Evolutionary conservation across 2,329 filamentous ascomycete genomes (phyloP).

Genomic region (Cyclaneusma minus): DNA sequence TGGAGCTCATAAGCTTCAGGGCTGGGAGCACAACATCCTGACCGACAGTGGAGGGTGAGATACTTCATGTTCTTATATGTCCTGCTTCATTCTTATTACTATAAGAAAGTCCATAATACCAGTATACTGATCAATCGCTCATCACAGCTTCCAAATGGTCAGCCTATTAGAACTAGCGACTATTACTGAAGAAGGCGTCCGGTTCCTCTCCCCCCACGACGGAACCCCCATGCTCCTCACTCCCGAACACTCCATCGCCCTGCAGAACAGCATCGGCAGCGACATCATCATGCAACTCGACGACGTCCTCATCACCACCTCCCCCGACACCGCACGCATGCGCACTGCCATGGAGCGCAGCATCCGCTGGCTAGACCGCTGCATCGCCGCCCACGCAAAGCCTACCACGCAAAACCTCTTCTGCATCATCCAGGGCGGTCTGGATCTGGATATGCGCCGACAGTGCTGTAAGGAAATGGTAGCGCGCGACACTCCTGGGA

Average conservation of each 20-base stretch:
- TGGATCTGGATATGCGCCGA: constrained; percentile 72
- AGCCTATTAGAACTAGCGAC: constrained; percentile 84
- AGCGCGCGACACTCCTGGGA: constrained; percentile 78
- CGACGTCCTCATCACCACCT: constrained; percentile 93
- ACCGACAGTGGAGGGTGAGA: constrained; percentile 61
- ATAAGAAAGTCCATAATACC: background rate
- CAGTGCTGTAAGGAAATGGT: constrained; percentile 83
- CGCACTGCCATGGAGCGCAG: constrained; percentile 89
- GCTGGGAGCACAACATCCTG: constrained; percentile 89
- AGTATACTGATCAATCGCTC: constrained; percentile 11
- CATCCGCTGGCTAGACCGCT: constrained; percentile 89
- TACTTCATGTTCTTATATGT: constrained; percentile 13
- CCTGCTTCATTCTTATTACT: constrained; percentile 4
- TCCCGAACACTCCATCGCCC: constrained; percentile 86
- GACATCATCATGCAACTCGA: constrained; percentile 99
- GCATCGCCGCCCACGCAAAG: constrained; percentile 76
- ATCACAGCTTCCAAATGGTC: constrained; percentile 87
- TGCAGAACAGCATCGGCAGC: constrained; percentile 94
- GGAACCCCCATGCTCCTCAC: constrained; percentile 92
- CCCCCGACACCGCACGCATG: constrained; percentile 76
- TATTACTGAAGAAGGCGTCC: constrained; percentile 85
- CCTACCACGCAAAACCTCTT: constrained; percentile 82
- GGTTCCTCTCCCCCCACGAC: constrained; percentile 92
- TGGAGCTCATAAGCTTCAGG: constrained; percentile 86
- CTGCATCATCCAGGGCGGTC: constrained; percentile 93